Evolutionary conservation across 225 moss, liverwort and hornwort genomes (phyloP), one percentile per base, ranked within the genome.

Genomic region (Sphagnum contortum): DNA sequence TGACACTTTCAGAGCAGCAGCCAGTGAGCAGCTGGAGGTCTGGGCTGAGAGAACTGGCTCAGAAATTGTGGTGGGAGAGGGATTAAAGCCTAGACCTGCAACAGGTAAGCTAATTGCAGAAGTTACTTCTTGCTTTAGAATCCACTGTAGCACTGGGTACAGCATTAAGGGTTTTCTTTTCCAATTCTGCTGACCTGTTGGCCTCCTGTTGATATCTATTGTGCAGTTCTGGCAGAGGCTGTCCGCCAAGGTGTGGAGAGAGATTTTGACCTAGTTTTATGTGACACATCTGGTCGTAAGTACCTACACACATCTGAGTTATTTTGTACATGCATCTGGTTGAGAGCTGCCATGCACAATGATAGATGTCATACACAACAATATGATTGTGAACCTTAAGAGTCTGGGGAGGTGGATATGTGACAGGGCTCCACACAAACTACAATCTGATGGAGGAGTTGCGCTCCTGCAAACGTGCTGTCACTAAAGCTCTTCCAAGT

Each of bases 221-320:
- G 58, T 64, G 84, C 88, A 89, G 96, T 96, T 61, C 72, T 96
- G 64, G 84, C 90, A 9, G 79, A 90, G 83, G 96, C 96, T 78
- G 80, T 92, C 44, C 81, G 74, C 52, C 80, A 78, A 50, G 96
- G 84, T 55, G 74, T 83, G 12, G 81, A 85, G 8, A 75, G 85
- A 69, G 86, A 72, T 60, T 96, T 90, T 74, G 96, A 96, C 74
- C 63, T 96, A 57, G 77, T 96, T 63, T 81, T 92, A 8, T 92
- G 92, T 48, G 96, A 96, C 70, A 96, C 96, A 44, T 96, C 96
- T 63, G 96, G 96, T 77, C 86, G 95, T 94, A 81, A 71, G 94
- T 81, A 47, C 29, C 63, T 2, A 46, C 57, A 61, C 47, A 29
- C 61, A 48, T 5, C 49, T 6, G 9, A 5, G 52, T 5, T 6